Evolutionary conservation across 768 basidiomycete genomes (phyloP), one percentile per base, ranked within the genome.

Genomic region (Lentinula guzmanii): DNA sequence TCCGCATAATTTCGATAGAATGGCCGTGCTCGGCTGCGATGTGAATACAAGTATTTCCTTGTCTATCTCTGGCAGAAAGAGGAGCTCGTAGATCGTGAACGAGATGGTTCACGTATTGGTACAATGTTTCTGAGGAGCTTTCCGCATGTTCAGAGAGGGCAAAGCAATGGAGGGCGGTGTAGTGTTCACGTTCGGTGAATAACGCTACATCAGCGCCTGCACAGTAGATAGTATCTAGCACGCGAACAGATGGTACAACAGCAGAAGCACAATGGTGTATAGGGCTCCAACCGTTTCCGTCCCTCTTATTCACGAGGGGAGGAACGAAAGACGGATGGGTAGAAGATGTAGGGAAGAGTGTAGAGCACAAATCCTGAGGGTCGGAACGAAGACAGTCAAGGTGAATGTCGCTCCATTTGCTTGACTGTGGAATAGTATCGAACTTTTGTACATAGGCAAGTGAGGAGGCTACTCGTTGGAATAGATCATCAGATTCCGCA

Each of bases 41-140:
- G 75, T 92, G 90, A 53, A 92, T 78, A 75, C 89, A 90, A 3
- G 90, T 91, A 68, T 92, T 89, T 65, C 84, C 83, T 58, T 86
- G 72, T 64, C 74, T 81, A 70, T 91, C 88, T 51, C 78, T 74
- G 18, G 90, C 87, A 33, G 82, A 78, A 45, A 92, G 70, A 0
- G 90, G 89, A 5, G 87, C 86, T 34, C 82, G 83, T 34, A 91
- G 82, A 68, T 90, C 86, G 60, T 77, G 76, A 41, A 91, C 79
- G 61, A 91, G 81, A 71, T 91, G 89, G 64, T 82, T 71, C 69
- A 83, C 75, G 70, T 90, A 87, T 64, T 79, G 75, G 64, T 83
- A 83, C 68, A 89, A 66, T 37, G 77, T 68, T 21, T 75, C 68
- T 58, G 73, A 67, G 31, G 73, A 70, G 39, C 77, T 73, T 48